Evolutionary conservation across 78 protist genomes (phyloP), one percentile per base, ranked within the genome.

Genomic region (Dictyostelium firmibasis): DNA sequence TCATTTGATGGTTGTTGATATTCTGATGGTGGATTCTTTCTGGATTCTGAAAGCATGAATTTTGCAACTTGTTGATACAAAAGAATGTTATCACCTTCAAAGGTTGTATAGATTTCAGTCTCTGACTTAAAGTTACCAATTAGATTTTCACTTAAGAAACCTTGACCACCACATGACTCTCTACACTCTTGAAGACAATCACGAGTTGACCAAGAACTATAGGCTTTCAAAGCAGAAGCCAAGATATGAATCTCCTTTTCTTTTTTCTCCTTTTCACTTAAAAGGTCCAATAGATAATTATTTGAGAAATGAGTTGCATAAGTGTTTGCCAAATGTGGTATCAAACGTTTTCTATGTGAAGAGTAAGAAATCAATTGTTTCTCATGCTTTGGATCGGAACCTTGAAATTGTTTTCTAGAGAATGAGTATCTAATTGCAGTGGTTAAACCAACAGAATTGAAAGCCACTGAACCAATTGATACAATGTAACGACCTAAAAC

Each of bases 111-210:
- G 47, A 92, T 92, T 33, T 92, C 96, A 10, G 84, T 85, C 20
- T 92, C 96, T 3, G 96, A 76, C 36, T 85, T 84, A 41, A 72
- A 92, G 7, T 53, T 47, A 53, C 96, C 96, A 36, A 92, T 92
- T n/a, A 84, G 20, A 44, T 85, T 92, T 5, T 82, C 91, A 33
- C 87, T 33, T 1, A 92, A 38, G 96, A 92, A 92, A 64, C 96
- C 96, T 64, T 85, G 96, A 11, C 96, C 96, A 72, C 96, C 96
- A 64, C 96, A 92, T 2, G 84, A 25, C 14, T 92, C 96, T 70
- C 96, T 75, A 44, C 85, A 44, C 10, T 85, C 91, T 62, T 84
- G 92, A 10, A 92, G 89, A 77, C 88, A 85, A 81, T 92, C 79
- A 31, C 96, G 36, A n/a, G 60, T 23, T 23, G 41, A 31, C 96